Conservation (phyloP, 2,329 filamentous ascomycete genomes). For the Cercospora berteroae region DNA sequence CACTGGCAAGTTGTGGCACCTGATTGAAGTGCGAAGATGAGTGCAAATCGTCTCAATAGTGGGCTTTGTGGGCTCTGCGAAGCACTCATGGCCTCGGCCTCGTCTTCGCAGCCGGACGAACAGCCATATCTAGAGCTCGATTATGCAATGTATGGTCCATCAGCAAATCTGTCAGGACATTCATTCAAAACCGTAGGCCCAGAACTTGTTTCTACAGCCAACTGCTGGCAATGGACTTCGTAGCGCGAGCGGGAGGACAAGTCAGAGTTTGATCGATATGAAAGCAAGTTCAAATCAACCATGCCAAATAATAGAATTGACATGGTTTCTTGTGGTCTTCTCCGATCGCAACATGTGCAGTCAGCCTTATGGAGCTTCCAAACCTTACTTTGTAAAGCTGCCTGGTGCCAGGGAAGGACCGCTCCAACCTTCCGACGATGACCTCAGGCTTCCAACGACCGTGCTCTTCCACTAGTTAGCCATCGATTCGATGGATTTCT, state of each 20-base stretch:
- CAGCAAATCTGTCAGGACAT: no score
- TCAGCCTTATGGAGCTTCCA: not conserved
- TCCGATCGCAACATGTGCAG: not conserved
- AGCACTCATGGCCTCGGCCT: not conserved
- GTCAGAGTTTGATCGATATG: no score
- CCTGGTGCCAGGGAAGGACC: not conserved
- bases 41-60: not conserved
- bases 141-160: no score
- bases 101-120: not conserved
- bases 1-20: not conserved
- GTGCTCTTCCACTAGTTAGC: not conserved
- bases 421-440: not conserved
- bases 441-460: constrained; percentile 15
- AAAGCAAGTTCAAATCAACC: no score
- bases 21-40: not conserved
- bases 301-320: no score
- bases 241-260: no score
- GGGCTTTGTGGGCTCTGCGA: no score
- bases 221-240: no score
- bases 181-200: no score
- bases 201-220: no score
- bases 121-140: no score
- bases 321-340: no score
- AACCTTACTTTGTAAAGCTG: not conserved
- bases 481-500: constrained; percentile 24